Evolutionary conservation across 2,329 filamentous ascomycete species (phyloP).

Genomic region (Aaosphaeria pasadenensis): DNA sequence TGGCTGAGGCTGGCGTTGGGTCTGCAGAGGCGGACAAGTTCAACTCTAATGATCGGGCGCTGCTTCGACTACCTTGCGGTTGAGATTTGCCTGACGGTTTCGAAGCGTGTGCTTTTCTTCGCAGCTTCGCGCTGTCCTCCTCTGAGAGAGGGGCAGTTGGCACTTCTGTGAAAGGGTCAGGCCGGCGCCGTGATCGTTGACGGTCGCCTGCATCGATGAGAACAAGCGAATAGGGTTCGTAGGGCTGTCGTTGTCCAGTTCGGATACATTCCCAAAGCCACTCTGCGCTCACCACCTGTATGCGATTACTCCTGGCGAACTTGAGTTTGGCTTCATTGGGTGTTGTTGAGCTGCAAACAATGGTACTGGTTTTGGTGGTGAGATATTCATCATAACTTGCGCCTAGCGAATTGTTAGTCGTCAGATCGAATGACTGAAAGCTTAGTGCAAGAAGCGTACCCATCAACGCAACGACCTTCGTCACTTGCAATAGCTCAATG

Average conservation of each 20-base stretch:
- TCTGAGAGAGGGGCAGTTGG: slow-evolving; percentile 19
- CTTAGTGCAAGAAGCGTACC: slow-evolving; percentile 43
- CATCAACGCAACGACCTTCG: slow-evolving; percentile 70
- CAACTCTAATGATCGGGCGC: slow-evolving; percentile 22
- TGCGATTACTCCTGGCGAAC: slow-evolving; percentile 69
- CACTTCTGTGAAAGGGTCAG: slow-evolving; percentile 11
- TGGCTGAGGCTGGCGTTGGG: slow-evolving; percentile 17
- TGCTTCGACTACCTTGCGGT: slow-evolving; percentile 10
- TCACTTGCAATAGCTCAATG: slow-evolving; percentile 81
- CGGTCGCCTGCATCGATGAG: slow-evolving; percentile 8
- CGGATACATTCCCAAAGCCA: slow-evolving; percentile 86
- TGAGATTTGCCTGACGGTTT: slow-evolving; percentile 10
- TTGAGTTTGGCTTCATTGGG: slow-evolving; percentile 72
- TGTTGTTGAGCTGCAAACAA: slow-evolving; percentile 65
- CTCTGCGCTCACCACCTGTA: slow-evolving; percentile 75
- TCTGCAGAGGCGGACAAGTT: slow-evolving; percentile 13
- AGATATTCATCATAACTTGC: slow-evolving; percentile 79
- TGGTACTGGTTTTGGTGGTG: slow-evolving; percentile 66
- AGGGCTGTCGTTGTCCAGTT: slow-evolving; percentile 46
- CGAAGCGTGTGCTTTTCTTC: slow-evolving; percentile 14
- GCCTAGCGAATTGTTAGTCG: slow-evolving; percentile 42
- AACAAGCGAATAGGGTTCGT: slow-evolving; percentile 40
- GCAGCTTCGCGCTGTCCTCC: slow-evolving; percentile 18
- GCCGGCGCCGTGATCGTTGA: slow-evolving; percentile 1
- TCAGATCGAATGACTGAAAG: not conserved